These are phyloP conservation scores for Trametes sp. DNA, from an alignment of 1,284 basidiomycete species.

Conservation along the genomic window DNA sequence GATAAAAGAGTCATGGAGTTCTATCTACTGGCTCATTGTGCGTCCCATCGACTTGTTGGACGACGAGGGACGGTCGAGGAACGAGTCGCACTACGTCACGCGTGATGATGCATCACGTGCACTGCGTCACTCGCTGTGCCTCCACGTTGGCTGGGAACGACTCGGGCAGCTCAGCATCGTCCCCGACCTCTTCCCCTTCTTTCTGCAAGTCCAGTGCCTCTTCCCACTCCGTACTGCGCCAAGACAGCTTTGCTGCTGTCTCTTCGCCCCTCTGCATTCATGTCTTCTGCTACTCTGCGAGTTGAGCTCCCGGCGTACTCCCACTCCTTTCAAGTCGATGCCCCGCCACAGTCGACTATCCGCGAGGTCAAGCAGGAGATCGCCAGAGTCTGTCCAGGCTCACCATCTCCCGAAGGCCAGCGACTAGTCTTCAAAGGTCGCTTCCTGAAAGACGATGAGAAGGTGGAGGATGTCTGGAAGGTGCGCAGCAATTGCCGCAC, in stretches of 20 bases:
- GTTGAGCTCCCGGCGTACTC: conserved; percentile 80
- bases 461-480: conserved; percentile 73
- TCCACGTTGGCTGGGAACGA: conserved; percentile 28
- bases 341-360: conserved; percentile 58
- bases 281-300: conserved; percentile 59
- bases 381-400: conserved; percentile 64
- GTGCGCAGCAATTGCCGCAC: conserved; percentile 45
- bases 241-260: conserved; percentile 27
- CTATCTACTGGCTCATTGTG: no score
- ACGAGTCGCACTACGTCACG: not conserved
- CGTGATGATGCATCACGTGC: not conserved
- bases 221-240: conserved; percentile 15
- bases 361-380: conserved; percentile 75
- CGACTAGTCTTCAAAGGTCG: conserved; percentile 79
- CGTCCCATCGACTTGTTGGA: no score
- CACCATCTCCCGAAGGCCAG: conserved; percentile 71
- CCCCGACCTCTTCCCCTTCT: conserved; percentile 2
- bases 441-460: conserved; percentile 68
- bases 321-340: conserved; percentile 66
- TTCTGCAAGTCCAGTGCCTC: conserved; percentile 10
- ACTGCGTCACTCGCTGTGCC: conserved; percentile 9
- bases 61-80: no score
- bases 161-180: conserved; percentile 12
- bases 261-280: conserved; percentile 24
- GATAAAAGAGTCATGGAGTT: no score